Conservation (phyloP, 202 grass and related monocot genomes). For the Bolboschoenoplectus hybrid region DNA sequence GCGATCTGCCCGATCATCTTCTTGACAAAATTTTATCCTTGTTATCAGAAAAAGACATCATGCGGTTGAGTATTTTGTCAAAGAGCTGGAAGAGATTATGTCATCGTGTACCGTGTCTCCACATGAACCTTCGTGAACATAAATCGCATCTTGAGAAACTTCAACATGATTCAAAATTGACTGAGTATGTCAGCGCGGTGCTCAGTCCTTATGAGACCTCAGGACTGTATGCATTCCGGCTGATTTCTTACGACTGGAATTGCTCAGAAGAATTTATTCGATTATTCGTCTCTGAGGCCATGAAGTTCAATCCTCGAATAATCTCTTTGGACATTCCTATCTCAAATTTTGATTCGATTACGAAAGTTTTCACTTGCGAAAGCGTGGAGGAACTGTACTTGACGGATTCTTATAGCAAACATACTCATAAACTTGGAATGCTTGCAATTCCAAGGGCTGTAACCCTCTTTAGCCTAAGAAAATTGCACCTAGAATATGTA, state of each 20-base stretch:
- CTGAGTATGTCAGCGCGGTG: neutral
- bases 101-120: neutral
- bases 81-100: neutral
- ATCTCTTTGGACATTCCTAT: neutral
- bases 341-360: neutral
- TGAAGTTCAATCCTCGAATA: neutral
- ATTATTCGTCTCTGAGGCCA: neutral
- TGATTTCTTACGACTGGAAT: neutral
- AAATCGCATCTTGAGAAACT: neutral
- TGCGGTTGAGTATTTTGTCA: neutral
- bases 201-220: neutral
- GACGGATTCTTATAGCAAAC: neutral
- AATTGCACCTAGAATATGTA: neutral
- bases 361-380: neutral
- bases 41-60: neutral
- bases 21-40: neutral
- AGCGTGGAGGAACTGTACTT: neutral
- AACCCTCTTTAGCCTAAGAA: neutral
- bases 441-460: neutral
- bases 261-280: neutral
- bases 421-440: neutral
- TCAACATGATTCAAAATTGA: neutral
- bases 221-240: neutral
- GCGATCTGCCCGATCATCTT: neutral
- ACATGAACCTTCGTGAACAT: neutral